A percentile compares a stretch with the other conserved stretches of the same genome.
These are phyloP conservation scores for Stentor roeselii DNA, from an alignment of 73 alveolate species.

Conservation along the genomic window DNA sequence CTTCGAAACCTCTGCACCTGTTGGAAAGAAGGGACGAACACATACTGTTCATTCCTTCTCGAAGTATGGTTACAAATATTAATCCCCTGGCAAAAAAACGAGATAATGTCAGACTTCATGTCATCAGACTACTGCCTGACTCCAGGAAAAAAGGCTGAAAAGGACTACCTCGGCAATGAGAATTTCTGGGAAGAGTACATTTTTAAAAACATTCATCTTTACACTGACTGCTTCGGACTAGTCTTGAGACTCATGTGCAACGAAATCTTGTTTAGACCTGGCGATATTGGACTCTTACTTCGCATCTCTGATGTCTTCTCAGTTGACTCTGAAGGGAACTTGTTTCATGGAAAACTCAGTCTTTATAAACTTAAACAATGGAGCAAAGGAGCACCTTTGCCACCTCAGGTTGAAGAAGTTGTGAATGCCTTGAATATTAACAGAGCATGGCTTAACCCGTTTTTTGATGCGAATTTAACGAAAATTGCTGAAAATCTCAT, in stretches of 20 bases:
- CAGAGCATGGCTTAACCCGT: neutral
- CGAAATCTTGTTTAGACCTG: neutral
- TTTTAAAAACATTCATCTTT: neutral
- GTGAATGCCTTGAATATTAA: neutral
- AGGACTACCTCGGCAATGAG: neutral
- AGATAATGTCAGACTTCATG: neutral
- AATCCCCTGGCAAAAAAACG: constrained; percentile 4
- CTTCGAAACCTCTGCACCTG: neutral
- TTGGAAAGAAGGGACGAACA: neutral
- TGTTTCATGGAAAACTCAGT: neutral
- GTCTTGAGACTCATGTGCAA: neutral
- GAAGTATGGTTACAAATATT: constrained; percentile 3
- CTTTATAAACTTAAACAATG: neutral
- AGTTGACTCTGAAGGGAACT: neutral
- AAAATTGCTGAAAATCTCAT: neutral
- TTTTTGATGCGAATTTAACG: neutral
- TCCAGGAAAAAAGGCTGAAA: neutral
- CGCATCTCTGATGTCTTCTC: neutral
- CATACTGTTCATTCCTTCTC: neutral
- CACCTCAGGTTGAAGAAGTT: neutral
- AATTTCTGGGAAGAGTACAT: constrained; percentile 21
- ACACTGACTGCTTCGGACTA: neutral
- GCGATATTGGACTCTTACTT: neutral
- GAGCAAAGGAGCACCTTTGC: constrained; percentile 4
- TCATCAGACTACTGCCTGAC: neutral